These are phyloP conservation scores for Millerago galiae DNA, from an alignment of 805 yeast genomes.

Conservation along the genomic window DNA sequence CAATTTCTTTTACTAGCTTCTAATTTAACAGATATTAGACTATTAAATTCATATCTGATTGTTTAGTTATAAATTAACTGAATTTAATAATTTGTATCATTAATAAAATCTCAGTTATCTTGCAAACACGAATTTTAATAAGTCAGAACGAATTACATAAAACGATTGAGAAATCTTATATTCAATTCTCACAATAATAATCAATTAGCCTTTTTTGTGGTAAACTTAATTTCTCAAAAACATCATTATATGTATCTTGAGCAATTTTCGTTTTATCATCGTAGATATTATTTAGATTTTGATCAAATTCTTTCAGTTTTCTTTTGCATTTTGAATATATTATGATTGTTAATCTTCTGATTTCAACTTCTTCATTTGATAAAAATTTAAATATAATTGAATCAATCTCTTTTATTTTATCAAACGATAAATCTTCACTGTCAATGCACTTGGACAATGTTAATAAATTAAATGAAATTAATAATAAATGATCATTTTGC, in stretches of 20 bases:
- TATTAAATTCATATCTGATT: too few species aligned
- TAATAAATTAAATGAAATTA: slow-evolving; percentile 15
- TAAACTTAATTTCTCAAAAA: slow-evolving; percentile 32
- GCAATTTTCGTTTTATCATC: slow-evolving; percentile 13
- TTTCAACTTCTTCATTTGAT: slow-evolving; percentile 19
- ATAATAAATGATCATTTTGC: background rate
- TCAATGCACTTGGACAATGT: slow-evolving; percentile 19
- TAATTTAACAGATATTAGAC: too few species aligned
- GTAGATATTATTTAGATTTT: slow-evolving; percentile 8
- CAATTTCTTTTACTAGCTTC: too few species aligned
- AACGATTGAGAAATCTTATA: too few species aligned
- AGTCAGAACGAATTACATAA: too few species aligned
- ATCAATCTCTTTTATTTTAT: slow-evolving; percentile 19
- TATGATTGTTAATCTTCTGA: slow-evolving; percentile 23
- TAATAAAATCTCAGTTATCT: too few species aligned
- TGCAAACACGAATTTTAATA: too few species aligned
- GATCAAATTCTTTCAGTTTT: slow-evolving; percentile 14
- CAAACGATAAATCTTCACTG: slow-evolving; percentile 8
- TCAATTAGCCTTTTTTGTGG: slow-evolving; percentile 43
- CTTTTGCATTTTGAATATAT: slow-evolving; percentile 22
- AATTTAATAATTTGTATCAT: too few species aligned
- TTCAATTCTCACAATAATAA: slow-evolving; percentile 29
- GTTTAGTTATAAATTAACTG: too few species aligned
- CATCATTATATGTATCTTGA: slow-evolving; percentile 22
- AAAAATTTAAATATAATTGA: slow-evolving; percentile 12